Base-by-base conservation (phyloP, 495 filamentous ascomycete genomes). In the Acidiella bohemica region DNA sequence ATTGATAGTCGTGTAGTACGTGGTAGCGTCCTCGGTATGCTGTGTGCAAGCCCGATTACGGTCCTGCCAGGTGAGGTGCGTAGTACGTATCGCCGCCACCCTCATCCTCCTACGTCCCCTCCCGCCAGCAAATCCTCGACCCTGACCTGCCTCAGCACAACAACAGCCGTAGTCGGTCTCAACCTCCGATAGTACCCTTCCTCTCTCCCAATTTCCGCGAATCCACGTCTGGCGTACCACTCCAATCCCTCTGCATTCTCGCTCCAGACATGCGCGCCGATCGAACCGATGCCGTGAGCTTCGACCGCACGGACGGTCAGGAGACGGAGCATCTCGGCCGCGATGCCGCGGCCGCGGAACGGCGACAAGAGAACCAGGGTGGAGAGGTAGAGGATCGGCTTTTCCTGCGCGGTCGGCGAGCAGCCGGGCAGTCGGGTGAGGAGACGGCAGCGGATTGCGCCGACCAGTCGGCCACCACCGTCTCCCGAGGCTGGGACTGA, bases 251-350 rank as follows among this genome's bases (percentile, higher is more conserved):
- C 90, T 9, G 73, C 70, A 54, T 97, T 96, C 42, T 78, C 76
- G 44, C 90, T 84, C 78, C 93, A 95, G 2, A 96, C 90, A 63
- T 97, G 90, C 11, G 90, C 90, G 38, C 82, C 86, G 9, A 85
- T 70, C 11, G 62, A 66, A 16, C 61, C 62, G 9, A 79, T 60
- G 16, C 68, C 61, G 29, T 74, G 68, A 14, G 61, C 61, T 3
- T 42, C 19, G 2, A 53, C 38, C 6, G 57, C 62, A 4, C 44
- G 43, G 17, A 39, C 18, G 21, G 75, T 54, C 41, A 92, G 49
- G 50, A 67, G 58, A 56, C 70, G 52, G 11, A 96, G 66, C 4
- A 90, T 66, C 10, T 78, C 73, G 12, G 78, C 70, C 1, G 81
- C 88, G n/a, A 95, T 68, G 0, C 87, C 87, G 26, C 78, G 68